A percentile compares a stretch with the other conserved stretches of the same genome.
Conservation (phyloP, 495 filamentous ascomycete species). For the Lepraria neglecta region DNA sequence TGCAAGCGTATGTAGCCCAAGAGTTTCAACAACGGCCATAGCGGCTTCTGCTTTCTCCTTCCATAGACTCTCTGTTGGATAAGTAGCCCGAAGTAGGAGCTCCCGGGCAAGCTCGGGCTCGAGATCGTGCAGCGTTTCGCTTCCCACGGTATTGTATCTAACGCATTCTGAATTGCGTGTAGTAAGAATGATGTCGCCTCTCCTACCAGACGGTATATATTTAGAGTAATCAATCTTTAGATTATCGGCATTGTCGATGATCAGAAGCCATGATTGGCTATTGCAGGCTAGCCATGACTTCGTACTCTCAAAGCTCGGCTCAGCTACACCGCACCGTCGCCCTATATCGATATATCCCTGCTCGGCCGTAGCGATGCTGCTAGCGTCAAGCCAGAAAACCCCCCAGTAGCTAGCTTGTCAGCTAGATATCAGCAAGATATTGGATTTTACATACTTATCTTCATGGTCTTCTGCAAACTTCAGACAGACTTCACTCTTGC, state of each 20-base stretch:
- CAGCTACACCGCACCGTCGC: conserved; percentile 20
- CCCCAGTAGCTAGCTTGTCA: conserved; percentile 37
- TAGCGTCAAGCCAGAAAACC: conserved; percentile 42
- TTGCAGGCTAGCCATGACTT: conserved; percentile 32
- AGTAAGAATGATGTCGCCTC: conserved; percentile 39
- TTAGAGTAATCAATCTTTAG: conserved; percentile 29
- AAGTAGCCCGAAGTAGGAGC: conserved; percentile 32
- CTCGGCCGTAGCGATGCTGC: conserved; percentile 27
- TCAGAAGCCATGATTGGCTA: conserved; percentile 37
- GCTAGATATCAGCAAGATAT: background rate
- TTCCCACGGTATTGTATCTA: conserved; percentile 28
- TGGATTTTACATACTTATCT: conserved; percentile 25
- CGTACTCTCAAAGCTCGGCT: conserved; percentile 24
- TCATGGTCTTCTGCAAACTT: conserved; percentile 34
- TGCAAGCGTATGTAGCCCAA: conserved; percentile 17
- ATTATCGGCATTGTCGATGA: conserved; percentile 47
- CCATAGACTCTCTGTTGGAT: background rate
- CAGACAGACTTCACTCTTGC: conserved; percentile 37
- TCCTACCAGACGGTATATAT: conserved; percentile 33
- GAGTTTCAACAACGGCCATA: background rate
- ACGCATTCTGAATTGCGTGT: conserved; percentile 34
- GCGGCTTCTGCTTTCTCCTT: background rate
- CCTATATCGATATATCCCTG: conserved; percentile 29
- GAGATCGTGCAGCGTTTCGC: conserved; percentile 30
- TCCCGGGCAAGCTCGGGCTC: conserved; percentile 29